These are phyloP conservation scores for Botrytis tulipae DNA, from an alignment of 2,329 filamentous ascomycete genomes.

Conservation along the genomic window DNA sequence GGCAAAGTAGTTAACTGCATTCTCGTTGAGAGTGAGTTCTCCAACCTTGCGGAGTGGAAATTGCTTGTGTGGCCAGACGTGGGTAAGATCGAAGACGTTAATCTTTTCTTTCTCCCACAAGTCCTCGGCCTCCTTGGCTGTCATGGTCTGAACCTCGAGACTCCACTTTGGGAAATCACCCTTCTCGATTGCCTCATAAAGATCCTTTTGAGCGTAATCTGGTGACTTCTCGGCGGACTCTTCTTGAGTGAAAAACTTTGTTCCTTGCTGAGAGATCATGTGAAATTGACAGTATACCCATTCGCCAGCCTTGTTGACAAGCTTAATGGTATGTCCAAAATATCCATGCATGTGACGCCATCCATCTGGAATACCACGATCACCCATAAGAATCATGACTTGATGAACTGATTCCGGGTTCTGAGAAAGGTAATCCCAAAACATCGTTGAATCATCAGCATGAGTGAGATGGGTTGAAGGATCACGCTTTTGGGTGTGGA, in stretches of 20 bases:
- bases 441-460: conserved; percentile 53
- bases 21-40: conserved; percentile 48
- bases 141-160: conserved; percentile 53
- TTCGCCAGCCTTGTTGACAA: conserved; percentile 52
- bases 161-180: conserved; percentile 56
- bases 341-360: conserved; percentile 56
- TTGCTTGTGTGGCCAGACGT: conserved; percentile 50
- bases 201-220: conserved; percentile 51
- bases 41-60: conserved; percentile 51
- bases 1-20: conserved; percentile 56
- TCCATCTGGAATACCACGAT: conserved; percentile 54
- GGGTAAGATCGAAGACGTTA: conserved; percentile 54
- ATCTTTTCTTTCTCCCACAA: conserved; percentile 41
- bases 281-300: conserved; percentile 56
- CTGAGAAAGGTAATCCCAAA: conserved; percentile 31
- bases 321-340: conserved; percentile 54
- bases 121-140: conserved; percentile 50
- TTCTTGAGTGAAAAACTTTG: conserved; percentile 51
- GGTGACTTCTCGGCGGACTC: conserved; percentile 46
- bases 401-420: conserved; percentile 57
- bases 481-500: conserved; percentile 73
- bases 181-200: conserved; percentile 52
- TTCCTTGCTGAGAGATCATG: conserved; percentile 52
- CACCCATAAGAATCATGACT: conserved; percentile 57
- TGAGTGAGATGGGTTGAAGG: conserved; percentile 65